Evolutionary conservation across 208 protist genomes (phyloP), one percentile per base, ranked within the genome.

Genomic region (Phytomonas sp.): DNA sequence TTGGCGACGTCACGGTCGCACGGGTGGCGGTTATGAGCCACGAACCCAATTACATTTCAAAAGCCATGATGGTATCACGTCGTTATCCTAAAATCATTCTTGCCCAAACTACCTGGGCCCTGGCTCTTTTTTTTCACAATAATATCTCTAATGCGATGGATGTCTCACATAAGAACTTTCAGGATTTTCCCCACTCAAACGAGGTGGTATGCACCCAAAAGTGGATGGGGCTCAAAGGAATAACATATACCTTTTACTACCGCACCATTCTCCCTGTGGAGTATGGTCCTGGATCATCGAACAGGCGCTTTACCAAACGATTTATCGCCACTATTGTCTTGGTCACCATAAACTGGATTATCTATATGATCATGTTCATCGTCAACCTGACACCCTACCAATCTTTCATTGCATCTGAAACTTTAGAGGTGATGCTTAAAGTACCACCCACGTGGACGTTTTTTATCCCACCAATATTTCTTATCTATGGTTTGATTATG

Each of bases 61-160:
- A 79, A 33, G 89, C 89, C 12, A 75, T 87, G 29, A 62, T 75
- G 29, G 29, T 94, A 23, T 76, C 89, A 0, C 76, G 78, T 8
- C 79, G 82, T 56, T 94, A 88, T 71, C 89, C 89, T n/a, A 34
- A 73, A 60, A 82, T 70, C 56, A 79, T 80, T 0, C 16, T 85
- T 19, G 77, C 82, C n/a, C 89, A 90, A 75, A 94, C 86, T 42
- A 74, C 81, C 23, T 68, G 91, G n/a, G 84, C 86, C 3, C 40
- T 83, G 10, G 86, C 89, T 19, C 71, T 94, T 2, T 92, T 87
- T 71, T 80, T 78, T 23, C 76, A 78, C 52, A 79, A 91, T 66
- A 82, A 83, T 70, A 79, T 92, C 23, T 81, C 84, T 10, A 84
- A 94, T 63, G 89, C 89, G 23, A 81, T 87, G 1, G 83, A 91